Evolutionary conservation across 257 asterid species (phyloP).

Genomic region (Scutellaria barbata): DNA sequence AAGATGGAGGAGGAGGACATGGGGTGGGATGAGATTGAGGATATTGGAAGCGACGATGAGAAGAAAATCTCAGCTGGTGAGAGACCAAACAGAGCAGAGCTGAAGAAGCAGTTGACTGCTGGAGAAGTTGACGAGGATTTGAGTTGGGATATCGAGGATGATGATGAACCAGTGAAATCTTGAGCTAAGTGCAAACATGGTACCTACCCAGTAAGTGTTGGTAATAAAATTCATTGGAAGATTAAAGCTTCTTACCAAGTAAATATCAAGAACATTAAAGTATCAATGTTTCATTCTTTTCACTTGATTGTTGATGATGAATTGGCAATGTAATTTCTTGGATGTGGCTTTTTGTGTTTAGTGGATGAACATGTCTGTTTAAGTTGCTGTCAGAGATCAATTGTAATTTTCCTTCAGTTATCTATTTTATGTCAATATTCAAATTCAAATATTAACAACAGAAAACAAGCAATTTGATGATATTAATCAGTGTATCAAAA

Average conservation of each 20-base stretch:
- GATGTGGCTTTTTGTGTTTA: conserved; percentile 28
- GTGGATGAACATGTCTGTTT: conserved; percentile 15
- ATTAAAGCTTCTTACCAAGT: conserved; percentile 32
- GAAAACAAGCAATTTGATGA: background rate
- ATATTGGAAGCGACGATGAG: conserved; percentile 70
- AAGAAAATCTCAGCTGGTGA: conserved; percentile 42
- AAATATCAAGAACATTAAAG: conserved; percentile 34
- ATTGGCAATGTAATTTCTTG: conserved; percentile 11
- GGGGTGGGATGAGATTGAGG: conserved; percentile 94
- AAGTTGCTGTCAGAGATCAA: background rate
- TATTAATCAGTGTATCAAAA: background rate
- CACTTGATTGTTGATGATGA: conserved; percentile 18
- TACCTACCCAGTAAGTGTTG: background rate
- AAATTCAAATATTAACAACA: conserved; percentile 4
- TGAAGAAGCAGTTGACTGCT: conserved; percentile 60
- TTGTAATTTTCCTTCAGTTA: background rate
- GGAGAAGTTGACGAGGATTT: conserved; percentile 66
- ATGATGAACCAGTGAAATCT: conserved; percentile 57
- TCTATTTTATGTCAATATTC: background rate
- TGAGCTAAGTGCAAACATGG: conserved; percentile 38
- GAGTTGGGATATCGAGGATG: conserved; percentile 91
- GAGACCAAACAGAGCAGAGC: conserved; percentile 50
- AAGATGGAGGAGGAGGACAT: conserved; percentile 59
- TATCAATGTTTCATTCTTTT: conserved; percentile 37
- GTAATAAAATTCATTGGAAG: background rate